Conservation (phyloP, 805 yeast genomes). For the Nakazawaea wickerhamii region DNA sequence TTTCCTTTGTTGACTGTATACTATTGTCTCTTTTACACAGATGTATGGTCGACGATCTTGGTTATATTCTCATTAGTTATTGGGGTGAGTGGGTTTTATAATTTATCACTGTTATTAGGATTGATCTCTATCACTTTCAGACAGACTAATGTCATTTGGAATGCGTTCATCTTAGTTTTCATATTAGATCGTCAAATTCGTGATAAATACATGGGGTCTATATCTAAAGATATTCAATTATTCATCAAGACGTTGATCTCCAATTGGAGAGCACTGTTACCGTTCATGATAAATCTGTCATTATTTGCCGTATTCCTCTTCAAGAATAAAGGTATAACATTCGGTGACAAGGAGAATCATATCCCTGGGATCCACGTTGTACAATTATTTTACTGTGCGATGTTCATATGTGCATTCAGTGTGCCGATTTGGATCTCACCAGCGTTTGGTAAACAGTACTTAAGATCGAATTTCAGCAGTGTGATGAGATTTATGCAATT, state of each 20-base stretch:
- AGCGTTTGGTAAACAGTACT: slow-evolving; percentile 35
- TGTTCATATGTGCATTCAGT: slow-evolving; percentile 60
- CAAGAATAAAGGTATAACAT: slow-evolving; percentile 67
- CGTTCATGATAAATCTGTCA: slow-evolving; percentile 47
- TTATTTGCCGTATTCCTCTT: slow-evolving; percentile 54
- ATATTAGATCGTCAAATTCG: slow-evolving; percentile 47
- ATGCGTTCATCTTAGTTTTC: slow-evolving; percentile 50
- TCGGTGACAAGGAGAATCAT: slow-evolving; percentile 92
- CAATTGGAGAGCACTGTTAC: slow-evolving; percentile 30
- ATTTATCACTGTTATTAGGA: slow-evolving; percentile 49
- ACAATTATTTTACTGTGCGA: slow-evolving; percentile 74
- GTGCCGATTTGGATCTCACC: slow-evolving; percentile 67
- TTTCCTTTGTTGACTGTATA: slow-evolving; percentile 73
- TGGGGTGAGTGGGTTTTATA: slow-evolving; percentile 31
- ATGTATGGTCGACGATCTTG: slow-evolving; percentile 82
- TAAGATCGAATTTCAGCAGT: slow-evolving; percentile 25
- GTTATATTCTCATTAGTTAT: slow-evolving; percentile 51
- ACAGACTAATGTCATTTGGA: slow-evolving; percentile 92
- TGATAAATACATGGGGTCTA: slow-evolving; percentile 31
- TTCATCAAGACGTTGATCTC: slow-evolving; percentile 28
- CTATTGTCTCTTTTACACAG: slow-evolving; percentile 82
- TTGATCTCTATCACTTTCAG: slow-evolving; percentile 67
- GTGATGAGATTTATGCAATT: slow-evolving; percentile 12
- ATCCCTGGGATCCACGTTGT: slow-evolving; percentile 63
- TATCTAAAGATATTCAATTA: slow-evolving; percentile 19